phyloP scores from a whole-genome alignment of 202 grass and related monocot species.

The Eragrostis tef region DNA sequence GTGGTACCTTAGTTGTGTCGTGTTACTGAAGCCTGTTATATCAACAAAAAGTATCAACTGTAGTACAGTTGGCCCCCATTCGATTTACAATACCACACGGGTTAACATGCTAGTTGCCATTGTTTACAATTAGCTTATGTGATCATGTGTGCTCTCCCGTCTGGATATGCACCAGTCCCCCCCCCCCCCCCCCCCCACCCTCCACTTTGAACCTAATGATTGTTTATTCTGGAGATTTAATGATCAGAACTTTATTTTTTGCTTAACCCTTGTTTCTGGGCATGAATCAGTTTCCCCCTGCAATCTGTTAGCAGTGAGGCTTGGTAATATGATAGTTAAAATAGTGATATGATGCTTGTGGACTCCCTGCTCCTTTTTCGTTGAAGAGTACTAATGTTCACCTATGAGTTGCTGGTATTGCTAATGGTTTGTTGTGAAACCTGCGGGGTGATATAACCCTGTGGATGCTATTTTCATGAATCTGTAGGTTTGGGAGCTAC shows the following conservation, averaged over 20 bases:
- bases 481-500: constrained; percentile 50
- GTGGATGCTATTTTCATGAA: constrained; percentile 30
- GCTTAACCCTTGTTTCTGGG: neutral
- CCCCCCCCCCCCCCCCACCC: no score
- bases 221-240: neutral
- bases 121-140: neutral
- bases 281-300: neutral
- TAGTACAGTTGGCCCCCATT: neutral
- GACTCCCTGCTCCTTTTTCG: neutral
- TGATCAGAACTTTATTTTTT: neutral
- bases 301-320: neutral
- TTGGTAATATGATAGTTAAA: neutral
- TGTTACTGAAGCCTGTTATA: neutral
- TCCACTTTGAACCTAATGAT: neutral
- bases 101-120: neutral
- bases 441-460: neutral
- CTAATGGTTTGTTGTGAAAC: constrained; percentile 1
- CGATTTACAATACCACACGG: neutral
- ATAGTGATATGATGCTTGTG: neutral
- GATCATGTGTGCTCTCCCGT: neutral
- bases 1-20: neutral
- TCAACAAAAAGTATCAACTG: neutral
- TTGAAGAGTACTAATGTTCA: neutral
- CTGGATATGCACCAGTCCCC: neutral
- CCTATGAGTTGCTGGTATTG: neutral